Evolutionary conservation across 2,329 filamentous ascomycete species (phyloP), one percentile per base, ranked within the genome.

Genomic region (Xylariaceae sp.): DNA sequence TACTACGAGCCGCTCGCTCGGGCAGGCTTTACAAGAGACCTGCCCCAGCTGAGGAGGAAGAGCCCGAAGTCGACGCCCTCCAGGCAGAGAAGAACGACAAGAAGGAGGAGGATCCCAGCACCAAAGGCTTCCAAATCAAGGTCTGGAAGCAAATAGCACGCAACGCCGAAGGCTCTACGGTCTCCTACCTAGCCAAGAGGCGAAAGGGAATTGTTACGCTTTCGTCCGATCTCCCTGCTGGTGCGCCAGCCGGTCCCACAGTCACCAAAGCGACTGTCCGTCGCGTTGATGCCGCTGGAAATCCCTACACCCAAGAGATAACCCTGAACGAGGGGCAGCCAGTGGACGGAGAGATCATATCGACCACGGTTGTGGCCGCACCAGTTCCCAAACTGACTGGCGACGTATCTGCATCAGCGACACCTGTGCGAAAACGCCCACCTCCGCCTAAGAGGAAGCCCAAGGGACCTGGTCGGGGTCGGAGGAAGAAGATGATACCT

Each of bases 231-330:
- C 73, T 79, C 3, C 67, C 80, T 46, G 69, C 73, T n/a, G 65
- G 69, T 6, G 71, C 75, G 10, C 72, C 67, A 2, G 63, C 72
- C 14, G 77, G 75, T 2, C 78, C 83, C 4, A 89, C 77, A 6
- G 72, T 94, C 62, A 86, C 89, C 7, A 88, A 88, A 63, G 90
- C 89, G 0, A 94, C 88, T 18, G 89, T 97, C 48, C 84, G 88
- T 62, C 85, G 87, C 59, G 75, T 87, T 11, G 90, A 96, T 66
- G 85, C 87, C 5, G 83, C 84, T 1, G 92, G 92, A 19, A 93
- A 93, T 61, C 80, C 89, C 10, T 90, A 89, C 55, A 86, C 93
- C 2, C 90, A 94, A 68, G 90, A 95, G 63, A 84, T 94, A 7
- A 88, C 90, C 17, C 80, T 96, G 4, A 82, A 84, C 5, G 88